These are phyloP conservation scores for Colletotrichum sp. DNA, from an alignment of 2,329 filamentous ascomycete genomes.

Conservation along the genomic window DNA sequence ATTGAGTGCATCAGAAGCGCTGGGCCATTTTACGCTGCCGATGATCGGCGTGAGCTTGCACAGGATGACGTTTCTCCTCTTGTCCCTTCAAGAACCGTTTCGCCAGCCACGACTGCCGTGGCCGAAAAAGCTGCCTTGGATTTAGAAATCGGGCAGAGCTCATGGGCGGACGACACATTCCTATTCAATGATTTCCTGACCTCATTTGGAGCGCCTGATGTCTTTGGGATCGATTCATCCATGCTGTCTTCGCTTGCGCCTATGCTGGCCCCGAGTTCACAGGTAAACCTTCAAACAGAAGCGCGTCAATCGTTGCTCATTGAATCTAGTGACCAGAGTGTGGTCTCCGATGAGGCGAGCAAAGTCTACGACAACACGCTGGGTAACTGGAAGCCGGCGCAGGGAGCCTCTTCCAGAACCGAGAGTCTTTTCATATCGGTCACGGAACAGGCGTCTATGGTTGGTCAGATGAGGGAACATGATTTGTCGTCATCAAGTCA, in stretches of 20 bases:
- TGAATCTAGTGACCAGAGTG: background rate
- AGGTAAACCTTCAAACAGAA: background rate
- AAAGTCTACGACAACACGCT: background rate
- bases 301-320: rapidly evolving
- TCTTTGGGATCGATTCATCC: background rate
- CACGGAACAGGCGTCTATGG: background rate
- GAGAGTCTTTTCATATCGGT: background rate
- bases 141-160: rapidly evolving
- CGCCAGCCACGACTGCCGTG: background rate
- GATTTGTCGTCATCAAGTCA: background rate
- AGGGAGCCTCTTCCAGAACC: background rate
- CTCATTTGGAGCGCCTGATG: background rate
- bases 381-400: background rate
- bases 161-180: background rate
- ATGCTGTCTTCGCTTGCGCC: background rate
- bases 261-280: background rate
- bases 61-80: rapidly evolving
- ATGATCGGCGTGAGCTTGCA: background rate
- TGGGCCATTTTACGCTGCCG: background rate
- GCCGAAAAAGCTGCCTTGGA: background rate
- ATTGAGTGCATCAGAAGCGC: background rate
- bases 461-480: background rate
- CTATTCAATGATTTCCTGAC: background rate
- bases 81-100: background rate
- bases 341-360: background rate